Percentiles rank a stretch among this genome's conserved stretches.
These are phyloP conservation scores for Periconia digitata DNA, from an alignment of 2,329 filamentous ascomycete genomes.

Conservation along the genomic window DNA sequence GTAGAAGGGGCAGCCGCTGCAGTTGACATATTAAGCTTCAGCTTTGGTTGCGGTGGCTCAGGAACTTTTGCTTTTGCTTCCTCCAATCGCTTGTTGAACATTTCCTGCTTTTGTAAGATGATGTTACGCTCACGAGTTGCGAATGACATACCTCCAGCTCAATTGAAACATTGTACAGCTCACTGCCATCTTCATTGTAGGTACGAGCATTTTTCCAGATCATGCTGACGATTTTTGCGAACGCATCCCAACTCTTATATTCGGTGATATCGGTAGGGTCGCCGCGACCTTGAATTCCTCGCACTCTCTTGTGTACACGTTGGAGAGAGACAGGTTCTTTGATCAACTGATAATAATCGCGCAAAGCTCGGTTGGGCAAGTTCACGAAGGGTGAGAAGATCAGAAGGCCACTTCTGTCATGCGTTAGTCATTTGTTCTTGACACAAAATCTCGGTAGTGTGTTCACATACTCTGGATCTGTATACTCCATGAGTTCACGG, in stretches of 20 bases:
- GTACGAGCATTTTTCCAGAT: slow-evolving; percentile 87
- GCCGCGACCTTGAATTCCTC: slow-evolving; percentile 69
- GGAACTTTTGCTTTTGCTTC: slow-evolving; percentile 72
- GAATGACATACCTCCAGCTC: slow-evolving; percentile 69
- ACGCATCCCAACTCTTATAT: slow-evolving; percentile 79
- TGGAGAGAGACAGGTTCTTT: slow-evolving; percentile 79
- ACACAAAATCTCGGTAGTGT: slow-evolving; percentile 1
- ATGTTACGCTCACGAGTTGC: too few species aligned
- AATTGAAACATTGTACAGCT: slow-evolving; percentile 74
- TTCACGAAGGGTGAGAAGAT: slow-evolving; percentile 76
- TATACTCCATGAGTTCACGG: slow-evolving; percentile 68
- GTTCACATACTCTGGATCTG: slow-evolving; percentile 52
- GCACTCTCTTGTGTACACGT: slow-evolving; percentile 75
- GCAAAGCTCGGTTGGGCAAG: slow-evolving; percentile 72
- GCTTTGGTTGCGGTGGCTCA: slow-evolving; percentile 73
- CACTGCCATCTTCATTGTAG: slow-evolving; percentile 91
- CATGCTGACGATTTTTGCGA: slow-evolving; percentile 76
- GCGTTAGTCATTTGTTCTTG: slow-evolving; percentile 5
- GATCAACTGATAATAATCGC: slow-evolving; percentile 86
- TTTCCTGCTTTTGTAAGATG: slow-evolving; percentile 54
- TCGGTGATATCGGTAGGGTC: slow-evolving; percentile 63
- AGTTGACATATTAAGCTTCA: slow-evolving; percentile 74
- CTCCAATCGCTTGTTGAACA: slow-evolving; percentile 68
- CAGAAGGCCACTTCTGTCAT: slow-evolving; percentile 58
- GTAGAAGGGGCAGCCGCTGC: slow-evolving; percentile 20